Conservation (phyloP, 1,284 basidiomycete genomes). For the Cystobasidiaceae sp. region DNA sequence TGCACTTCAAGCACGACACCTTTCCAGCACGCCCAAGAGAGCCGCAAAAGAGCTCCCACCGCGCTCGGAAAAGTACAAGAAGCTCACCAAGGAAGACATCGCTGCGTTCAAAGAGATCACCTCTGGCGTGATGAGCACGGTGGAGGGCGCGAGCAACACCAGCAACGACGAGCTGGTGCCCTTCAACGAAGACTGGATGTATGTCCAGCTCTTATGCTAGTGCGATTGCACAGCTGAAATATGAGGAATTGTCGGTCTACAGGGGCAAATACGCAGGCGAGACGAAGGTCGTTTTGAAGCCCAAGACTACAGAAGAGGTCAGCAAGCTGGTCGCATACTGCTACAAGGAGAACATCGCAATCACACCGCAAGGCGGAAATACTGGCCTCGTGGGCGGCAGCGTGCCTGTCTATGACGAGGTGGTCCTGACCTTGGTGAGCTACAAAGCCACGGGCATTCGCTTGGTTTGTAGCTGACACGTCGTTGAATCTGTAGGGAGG, state of each 20-base stretch:
- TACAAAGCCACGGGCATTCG: background rate
- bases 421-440: slow-evolving; percentile 66
- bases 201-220: background rate
- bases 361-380: slow-evolving; percentile 97
- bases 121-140: slow-evolving; percentile 51
- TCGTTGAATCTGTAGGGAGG: slow-evolving; percentile 50
- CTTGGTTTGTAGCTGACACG: background rate
- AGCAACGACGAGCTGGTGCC: slow-evolving; percentile 59
- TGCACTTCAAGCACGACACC: background rate
- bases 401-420: slow-evolving; percentile 82
- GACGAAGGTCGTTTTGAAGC: slow-evolving; percentile 79
- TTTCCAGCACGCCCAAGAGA: slow-evolving; percentile 1
- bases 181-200: slow-evolving; percentile 95
- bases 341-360: slow-evolving; percentile 67
- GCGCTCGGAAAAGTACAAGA: slow-evolving; percentile 45
- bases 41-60: slow-evolving; percentile 20
- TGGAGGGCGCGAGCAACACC: slow-evolving; percentile 35
- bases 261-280: slow-evolving; percentile 78
- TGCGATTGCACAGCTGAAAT: background rate
- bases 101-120: slow-evolving; percentile 51
- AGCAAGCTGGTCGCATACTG: slow-evolving; percentile 76
- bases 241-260: background rate
- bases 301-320: slow-evolving; percentile 81
- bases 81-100: slow-evolving; percentile 51
- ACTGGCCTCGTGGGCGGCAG: slow-evolving; percentile 96